Base-by-base conservation (phyloP, 805 yeast species). In the Kuraishia capsulata region DNA sequence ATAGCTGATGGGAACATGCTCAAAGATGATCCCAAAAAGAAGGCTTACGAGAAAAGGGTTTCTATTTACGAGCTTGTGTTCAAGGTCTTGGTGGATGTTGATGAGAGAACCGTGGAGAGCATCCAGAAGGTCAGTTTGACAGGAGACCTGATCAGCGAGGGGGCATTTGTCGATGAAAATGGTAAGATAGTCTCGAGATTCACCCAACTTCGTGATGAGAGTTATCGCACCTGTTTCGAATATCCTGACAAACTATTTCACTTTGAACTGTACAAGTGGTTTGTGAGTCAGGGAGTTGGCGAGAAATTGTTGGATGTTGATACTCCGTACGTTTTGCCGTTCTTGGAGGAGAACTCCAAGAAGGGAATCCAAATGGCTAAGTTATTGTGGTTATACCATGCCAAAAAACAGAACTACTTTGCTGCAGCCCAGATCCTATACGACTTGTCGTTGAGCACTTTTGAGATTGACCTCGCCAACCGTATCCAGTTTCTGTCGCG, bases 211-310 rank as follows among this genome's bases (percentile, higher is more conserved):
- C 71, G 94, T 47, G 85, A 84, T 48, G 67, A 75, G 31, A 76
- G 92, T 24, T 89, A 89, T 55, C 71, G 73, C 6, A 69, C 81
- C 14, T 85, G 92, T 40, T 77, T 88, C 50, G 72, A 73, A 14
- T 79, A 80, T 38, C 68, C 73, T 33, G 97, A 92, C 54, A 84
- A 81, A 51, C 57, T 78, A n/a, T 92, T 92, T 70, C 98, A 92
- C 46, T 87, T 80, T 59, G 84, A 85, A 45, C 73, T 92, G 46
- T 92, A 92, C 57, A 90, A 86, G 55, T 92, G 97, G 97, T 79
- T 87, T 48, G 80, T 87, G 25, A 61, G 69, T 33, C 85, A 84
- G 51, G 89, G 86, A 3, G 72, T 78, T 21, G 80, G 85, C 43
- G 92, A 82, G 40, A 75, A 84, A 44, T 63, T 92, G 33, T 65